Conservation (phyloP, 306 rosid genomes). For the Albizia julibrissin region DNA sequence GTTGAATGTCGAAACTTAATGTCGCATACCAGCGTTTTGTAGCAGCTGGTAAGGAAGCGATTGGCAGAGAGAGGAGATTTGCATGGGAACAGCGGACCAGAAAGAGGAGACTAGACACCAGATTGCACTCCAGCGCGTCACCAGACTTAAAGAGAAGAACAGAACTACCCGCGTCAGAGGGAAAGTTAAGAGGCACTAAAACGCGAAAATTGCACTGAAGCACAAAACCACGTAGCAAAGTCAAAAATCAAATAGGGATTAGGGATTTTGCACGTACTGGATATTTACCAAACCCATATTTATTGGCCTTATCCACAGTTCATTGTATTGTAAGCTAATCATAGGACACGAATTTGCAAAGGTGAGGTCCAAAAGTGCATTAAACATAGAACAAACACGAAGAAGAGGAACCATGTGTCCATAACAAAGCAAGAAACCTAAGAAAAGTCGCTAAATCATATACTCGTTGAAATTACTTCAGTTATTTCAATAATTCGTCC, state of each 20-base stretch:
- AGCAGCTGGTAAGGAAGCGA: background rate
- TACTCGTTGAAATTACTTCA: background rate
- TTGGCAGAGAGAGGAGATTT: background rate
- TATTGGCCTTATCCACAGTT: background rate
- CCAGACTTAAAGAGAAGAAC: background rate
- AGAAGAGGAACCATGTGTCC: background rate
- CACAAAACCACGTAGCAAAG: background rate
- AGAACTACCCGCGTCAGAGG: background rate
- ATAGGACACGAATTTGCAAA: background rate
- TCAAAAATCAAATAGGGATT: background rate
- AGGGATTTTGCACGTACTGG: background rate
- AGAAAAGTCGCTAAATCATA: background rate
- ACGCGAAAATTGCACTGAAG: background rate
- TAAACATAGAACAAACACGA: too few species aligned
- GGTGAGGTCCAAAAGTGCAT: background rate
- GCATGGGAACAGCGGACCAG: background rate
- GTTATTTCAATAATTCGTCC: background rate
- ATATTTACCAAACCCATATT: background rate
- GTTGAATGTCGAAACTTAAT: background rate
- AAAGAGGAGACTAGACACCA: background rate
- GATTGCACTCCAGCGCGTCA: background rate
- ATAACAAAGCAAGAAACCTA: background rate
- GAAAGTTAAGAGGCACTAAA: background rate
- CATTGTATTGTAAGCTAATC: background rate
- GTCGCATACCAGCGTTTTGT: background rate